Base-by-base conservation (phyloP, 2,329 filamentous ascomycete genomes). In the Fusarium albosuccineum region DNA sequence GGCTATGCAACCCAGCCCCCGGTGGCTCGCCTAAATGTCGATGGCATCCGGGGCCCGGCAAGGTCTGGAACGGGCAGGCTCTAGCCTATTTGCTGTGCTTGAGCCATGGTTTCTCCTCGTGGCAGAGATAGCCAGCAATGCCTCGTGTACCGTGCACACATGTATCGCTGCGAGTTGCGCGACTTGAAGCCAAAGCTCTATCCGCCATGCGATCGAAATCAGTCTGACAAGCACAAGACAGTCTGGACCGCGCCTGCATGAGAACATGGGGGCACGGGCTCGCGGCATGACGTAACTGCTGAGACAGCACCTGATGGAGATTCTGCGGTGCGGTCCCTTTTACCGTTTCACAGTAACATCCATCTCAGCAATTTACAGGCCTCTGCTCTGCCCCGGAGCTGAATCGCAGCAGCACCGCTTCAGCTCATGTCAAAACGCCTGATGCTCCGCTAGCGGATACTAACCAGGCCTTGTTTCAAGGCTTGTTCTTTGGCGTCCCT, bases 251-350 rank as follows among this genome's bases (percentile, higher is more conserved):
- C 29, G 39, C 34, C 50, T 62, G 42, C 33, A 55, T 60, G 34
- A 50, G 41, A 55, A 51, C 44, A 45, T 41, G 64, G 42, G 46
- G 53, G 56, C 48, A 58, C 41, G 11, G 16, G 42, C 6, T 30
- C 58, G 62, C 70, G 60, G 48, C 41, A 72, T 72, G 70, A 72
- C 70, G 70, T 72, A 69, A 62, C n/a, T 36, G 34, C 36, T 50
- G 45, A 49, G 46, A 55, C 49, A 40, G 34, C 42, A 57, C 39
- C 60, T 50, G 44, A 33, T 45, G 50, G 55, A 17, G 30, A 51
- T 56, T 33, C 34, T 41, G 41, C 40, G 34, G 40, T 54, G 40
- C 45, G 29, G 42, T 14, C 37, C 39, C 45, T 50, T 37, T 27
- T 42, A 68, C 64, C 57, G 65, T 67, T 67, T 67, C 26, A 11